Conservation (phyloP, 306 rosid species). For the Acmispon strigosus region DNA sequence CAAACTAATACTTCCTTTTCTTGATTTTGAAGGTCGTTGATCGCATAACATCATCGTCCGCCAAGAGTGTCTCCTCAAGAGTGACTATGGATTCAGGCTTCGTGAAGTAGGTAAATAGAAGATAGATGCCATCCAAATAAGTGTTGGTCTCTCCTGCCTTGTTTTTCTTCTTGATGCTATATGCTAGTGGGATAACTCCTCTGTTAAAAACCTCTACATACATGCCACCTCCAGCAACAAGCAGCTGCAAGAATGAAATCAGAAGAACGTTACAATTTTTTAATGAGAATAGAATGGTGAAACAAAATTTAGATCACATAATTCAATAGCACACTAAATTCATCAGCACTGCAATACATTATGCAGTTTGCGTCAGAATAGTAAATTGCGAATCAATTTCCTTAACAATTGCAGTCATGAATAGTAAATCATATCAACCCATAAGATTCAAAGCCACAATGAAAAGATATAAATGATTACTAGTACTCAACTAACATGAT, state of each 20-base stretch:
- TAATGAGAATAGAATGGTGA: background rate
- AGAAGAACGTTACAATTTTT: background rate
- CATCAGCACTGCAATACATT: background rate
- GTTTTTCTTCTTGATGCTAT: constrained; percentile 72
- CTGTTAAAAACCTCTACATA: constrained; percentile 89
- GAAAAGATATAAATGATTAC: background rate
- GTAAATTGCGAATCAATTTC: background rate
- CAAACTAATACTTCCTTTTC: constrained; percentile 61
- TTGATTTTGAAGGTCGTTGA: constrained; percentile 64
- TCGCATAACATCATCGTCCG: constrained; percentile 67
- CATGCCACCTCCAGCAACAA: constrained; percentile 99
- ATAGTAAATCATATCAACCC: background rate
- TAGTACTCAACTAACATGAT: background rate
- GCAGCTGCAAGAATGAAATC: constrained; percentile 56
- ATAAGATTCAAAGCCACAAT: background rate
- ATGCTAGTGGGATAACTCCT: constrained; percentile 80
- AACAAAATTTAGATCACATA: background rate
- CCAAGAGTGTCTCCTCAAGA: constrained; percentile 48
- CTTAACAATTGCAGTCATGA: background rate
- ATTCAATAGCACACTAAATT: background rate
- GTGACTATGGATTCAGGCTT: constrained; percentile 56
- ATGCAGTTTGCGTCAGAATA: background rate
- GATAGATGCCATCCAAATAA: constrained; percentile 86
- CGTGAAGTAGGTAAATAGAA: constrained; percentile 76
- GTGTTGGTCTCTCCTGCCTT: constrained; percentile 82